Base-by-base conservation (phyloP, 169 alveolate species). In the Plasmodium gallinaceum region DNA sequence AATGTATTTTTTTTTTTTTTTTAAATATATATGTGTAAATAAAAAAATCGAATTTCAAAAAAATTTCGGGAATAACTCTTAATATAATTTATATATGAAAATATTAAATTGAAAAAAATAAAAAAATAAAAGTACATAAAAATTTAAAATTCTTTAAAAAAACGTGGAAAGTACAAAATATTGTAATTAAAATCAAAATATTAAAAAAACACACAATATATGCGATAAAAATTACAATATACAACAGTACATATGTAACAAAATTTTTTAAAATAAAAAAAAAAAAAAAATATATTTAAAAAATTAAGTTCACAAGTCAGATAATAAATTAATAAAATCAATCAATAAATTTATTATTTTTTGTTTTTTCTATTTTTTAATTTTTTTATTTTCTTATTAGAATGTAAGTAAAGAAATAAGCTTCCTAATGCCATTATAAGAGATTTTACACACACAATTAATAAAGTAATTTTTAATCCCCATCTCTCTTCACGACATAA, bases 381-480 rank as follows among this genome's bases (percentile, higher is more conserved):
- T 65, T 12, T 78, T 32, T 7, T 22, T 7, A 65, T 64, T 62
- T 78, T 78, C 43, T 64, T 64, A 69, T 65, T 78, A 0, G 89
- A 54, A 43, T 78, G 65, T 16, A 78, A 2, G 48, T 65, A 48
- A 42, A 78, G 89, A 14, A 64, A 60, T 26, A 65, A 48, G 39
- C 70, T 58, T 14, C 78, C 89, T 26, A 24, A 0, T 42, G 60
- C 26, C 76, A 78, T 78, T 66, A 78, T 1, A 57, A 78, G 75
- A 0, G 71, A 16, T 58, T 78, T 78, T 22, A 78, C 62, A 43
- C 78, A 78, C 7, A 78, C 48, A 18, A 78, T 65, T 12, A 78
- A n/a, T 20, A 58, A 70, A 0, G 89, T 78, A 7, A 78, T 54
- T 65, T 32, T 18, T 20, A 78, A 70, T 2, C 89, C 89, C 24